These are phyloP conservation scores for Adenanthera pavonina DNA, from an alignment of 306 rosid species.

Conservation along the genomic window DNA sequence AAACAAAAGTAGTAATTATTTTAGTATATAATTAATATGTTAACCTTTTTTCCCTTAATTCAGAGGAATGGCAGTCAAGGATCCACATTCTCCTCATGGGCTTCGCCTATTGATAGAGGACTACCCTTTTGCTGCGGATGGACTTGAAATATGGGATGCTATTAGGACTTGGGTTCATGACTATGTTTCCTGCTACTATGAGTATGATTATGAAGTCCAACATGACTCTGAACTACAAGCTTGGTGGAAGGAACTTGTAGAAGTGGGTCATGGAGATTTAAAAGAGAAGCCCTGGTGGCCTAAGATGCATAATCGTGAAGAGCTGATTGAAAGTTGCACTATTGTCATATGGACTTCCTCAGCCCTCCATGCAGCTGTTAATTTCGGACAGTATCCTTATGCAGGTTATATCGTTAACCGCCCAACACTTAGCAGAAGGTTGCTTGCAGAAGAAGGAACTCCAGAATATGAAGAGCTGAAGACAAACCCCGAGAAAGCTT, in stretches of 20 bases:
- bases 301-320: constrained; percentile 52
- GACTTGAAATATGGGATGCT: constrained; percentile 70
- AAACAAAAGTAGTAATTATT: background rate
- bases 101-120: constrained; percentile 58
- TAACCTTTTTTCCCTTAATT: background rate
- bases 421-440: constrained; percentile 51
- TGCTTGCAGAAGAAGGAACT: constrained; percentile 54
- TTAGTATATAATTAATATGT: background rate
- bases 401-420: constrained; percentile 65
- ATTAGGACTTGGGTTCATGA: constrained; percentile 65
- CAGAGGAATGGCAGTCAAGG: constrained; percentile 69
- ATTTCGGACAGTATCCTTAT: constrained; percentile 68
- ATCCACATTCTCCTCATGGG: constrained; percentile 49
- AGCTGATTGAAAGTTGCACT: constrained; percentile 53
- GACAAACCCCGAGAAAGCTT: constrained; percentile 50
- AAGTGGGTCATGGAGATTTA: constrained; percentile 67
- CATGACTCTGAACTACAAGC: constrained; percentile 62
- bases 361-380: constrained; percentile 68
- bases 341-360: constrained; percentile 67
- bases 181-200: constrained; percentile 55
- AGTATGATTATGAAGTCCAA: constrained; percentile 41
- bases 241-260: constrained; percentile 72
- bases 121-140: constrained; percentile 77
- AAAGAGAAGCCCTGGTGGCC: constrained; percentile 68
- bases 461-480: constrained; percentile 50